Base-by-base conservation (phyloP, 2,329 filamentous ascomycete genomes). In the Verticillium isaacii region DNA sequence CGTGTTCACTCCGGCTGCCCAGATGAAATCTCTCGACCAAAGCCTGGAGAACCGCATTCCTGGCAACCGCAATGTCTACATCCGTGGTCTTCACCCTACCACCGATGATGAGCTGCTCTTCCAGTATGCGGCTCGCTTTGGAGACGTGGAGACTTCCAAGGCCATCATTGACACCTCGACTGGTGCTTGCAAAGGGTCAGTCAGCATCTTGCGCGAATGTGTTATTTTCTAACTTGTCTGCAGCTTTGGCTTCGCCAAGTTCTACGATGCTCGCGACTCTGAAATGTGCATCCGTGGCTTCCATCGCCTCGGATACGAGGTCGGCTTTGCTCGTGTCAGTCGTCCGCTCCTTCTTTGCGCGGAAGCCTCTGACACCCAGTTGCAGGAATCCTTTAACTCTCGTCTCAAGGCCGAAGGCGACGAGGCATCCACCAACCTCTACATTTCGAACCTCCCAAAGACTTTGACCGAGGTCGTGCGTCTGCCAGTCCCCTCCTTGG, bases 181-280 rank as follows among this genome's bases (percentile, higher is more conserved):
- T 57, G 92, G 93, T 63, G 89, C 93, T 66, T 99, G 95, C 86
- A 99, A 99, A 79, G 95, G 95, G 95, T 96, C 79, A 70, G 84
- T 78, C 14, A 55, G 9, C 14, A 56, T 54, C 25, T n/a, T 55
- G 15, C 17, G 62, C 57, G 52, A 64, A 17, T 9, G 8, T 29
- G 25, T 58, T 32, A 57, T 55, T 58, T 64, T 63, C 72, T 79
- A 62, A 80, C 66, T 11, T 8, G 41, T 56, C 29, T 61, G 19
- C 69, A 98, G 95, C 15, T 99, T 98, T 72, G 95, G 95, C 5
- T 99, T 99, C 73, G 94, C 97, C 75, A 97, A 97, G 76, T 99
- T 96, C 75, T 90, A 85, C 74, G 90, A 91, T 68, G 90, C 91
- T 65, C 88, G 89, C 61, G 89, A 97, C 67, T 97, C 95, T 14